These are phyloP conservation scores for Ophiostoma quercus DNA, from an alignment of 2,329 filamentous ascomycete genomes.

Conservation along the genomic window DNA sequence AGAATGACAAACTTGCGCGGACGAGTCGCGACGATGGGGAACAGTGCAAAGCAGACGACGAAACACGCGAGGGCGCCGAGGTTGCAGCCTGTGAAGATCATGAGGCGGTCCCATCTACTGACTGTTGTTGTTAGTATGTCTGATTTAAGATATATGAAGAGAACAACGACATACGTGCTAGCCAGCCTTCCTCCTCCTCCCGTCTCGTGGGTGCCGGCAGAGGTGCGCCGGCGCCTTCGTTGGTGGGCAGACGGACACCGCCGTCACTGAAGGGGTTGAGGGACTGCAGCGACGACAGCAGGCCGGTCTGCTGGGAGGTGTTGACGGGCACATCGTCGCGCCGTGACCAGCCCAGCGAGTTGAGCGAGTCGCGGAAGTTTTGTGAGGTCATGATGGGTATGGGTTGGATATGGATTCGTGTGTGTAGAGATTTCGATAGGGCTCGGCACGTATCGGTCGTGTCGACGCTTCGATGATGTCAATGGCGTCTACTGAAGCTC, in stretches of 20 bases:
- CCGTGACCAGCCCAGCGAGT: slow-evolving; percentile 89
- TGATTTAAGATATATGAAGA: too few species aligned
- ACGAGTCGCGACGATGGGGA: slow-evolving; percentile 72
- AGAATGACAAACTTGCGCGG: slow-evolving; percentile 94
- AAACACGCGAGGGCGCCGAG: slow-evolving; percentile 86
- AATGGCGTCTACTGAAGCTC: not conserved
- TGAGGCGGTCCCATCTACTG: slow-evolving; percentile 91
- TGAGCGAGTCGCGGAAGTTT: slow-evolving; percentile 90
- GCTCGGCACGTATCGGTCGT: not conserved
- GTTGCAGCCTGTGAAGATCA: slow-evolving; percentile 90
- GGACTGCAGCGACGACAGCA: slow-evolving; percentile 75
- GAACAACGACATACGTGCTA: slow-evolving; percentile 67
- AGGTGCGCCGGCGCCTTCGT: slow-evolving; percentile 75
- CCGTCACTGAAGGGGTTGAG: slow-evolving; percentile 81
- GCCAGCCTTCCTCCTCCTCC: slow-evolving; percentile 93
- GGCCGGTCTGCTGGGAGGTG: slow-evolving; percentile 63
- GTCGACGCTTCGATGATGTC: not conserved
- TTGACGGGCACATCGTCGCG: slow-evolving; percentile 74
- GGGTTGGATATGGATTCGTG: not conserved
- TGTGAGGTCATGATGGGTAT: slow-evolving; percentile 65
- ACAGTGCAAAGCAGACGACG: slow-evolving; percentile 84
- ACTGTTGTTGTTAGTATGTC: slow-evolving; percentile 51
- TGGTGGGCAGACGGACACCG: slow-evolving; percentile 83
- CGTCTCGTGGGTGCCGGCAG: slow-evolving; percentile 76
- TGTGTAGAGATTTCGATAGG: not conserved